These are phyloP conservation scores for Escallonia rubra DNA, from an alignment of 129 eudicot species.

Conservation along the genomic window DNA sequence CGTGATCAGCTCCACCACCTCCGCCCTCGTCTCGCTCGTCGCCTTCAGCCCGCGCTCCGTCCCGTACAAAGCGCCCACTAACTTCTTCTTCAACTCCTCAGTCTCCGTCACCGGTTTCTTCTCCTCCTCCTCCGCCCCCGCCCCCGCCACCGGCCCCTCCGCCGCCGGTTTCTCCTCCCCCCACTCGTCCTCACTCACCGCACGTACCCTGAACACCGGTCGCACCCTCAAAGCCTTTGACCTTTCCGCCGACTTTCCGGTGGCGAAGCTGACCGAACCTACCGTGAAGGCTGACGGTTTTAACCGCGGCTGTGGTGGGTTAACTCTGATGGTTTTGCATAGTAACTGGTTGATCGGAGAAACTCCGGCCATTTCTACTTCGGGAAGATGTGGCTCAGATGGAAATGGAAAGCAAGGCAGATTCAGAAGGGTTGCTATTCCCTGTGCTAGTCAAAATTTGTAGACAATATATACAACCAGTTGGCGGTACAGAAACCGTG, in stretches of 20 bases:
- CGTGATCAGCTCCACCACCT: slow-evolving; percentile 75
- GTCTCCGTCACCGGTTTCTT: slow-evolving; percentile 44
- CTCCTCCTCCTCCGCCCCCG: slow-evolving; percentile 39
- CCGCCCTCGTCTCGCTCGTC: slow-evolving; percentile 82
- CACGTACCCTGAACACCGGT: slow-evolving; percentile 29
- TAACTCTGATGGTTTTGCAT: slow-evolving; percentile 5
- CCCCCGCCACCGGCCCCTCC: slow-evolving; percentile 21
- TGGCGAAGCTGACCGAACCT: slow-evolving; percentile 21
- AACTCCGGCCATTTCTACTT: slow-evolving; percentile 37
- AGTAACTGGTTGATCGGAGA: slow-evolving; percentile 31
- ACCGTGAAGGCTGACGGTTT: slow-evolving; percentile 10
- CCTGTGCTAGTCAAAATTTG: too few species aligned
- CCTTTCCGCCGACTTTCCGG: not conserved
- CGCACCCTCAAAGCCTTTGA: slow-evolving; percentile 14
- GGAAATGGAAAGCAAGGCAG: too few species aligned
- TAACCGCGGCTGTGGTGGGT: slow-evolving; percentile 13
- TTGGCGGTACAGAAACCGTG: too few species aligned
- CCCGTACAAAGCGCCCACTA: slow-evolving; percentile 76
- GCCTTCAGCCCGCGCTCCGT: slow-evolving; percentile 82
- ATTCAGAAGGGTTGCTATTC: too few species aligned
- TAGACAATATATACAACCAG: too few species aligned
- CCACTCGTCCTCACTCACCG: slow-evolving; percentile 37
- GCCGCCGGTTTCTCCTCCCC: slow-evolving; percentile 41
- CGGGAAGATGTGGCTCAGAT: too few species aligned
- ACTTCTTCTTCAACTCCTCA: slow-evolving; percentile 60